Base-by-base conservation (phyloP, 2,329 filamentous ascomycete genomes). In the Ophiobolus disseminans region DNA sequence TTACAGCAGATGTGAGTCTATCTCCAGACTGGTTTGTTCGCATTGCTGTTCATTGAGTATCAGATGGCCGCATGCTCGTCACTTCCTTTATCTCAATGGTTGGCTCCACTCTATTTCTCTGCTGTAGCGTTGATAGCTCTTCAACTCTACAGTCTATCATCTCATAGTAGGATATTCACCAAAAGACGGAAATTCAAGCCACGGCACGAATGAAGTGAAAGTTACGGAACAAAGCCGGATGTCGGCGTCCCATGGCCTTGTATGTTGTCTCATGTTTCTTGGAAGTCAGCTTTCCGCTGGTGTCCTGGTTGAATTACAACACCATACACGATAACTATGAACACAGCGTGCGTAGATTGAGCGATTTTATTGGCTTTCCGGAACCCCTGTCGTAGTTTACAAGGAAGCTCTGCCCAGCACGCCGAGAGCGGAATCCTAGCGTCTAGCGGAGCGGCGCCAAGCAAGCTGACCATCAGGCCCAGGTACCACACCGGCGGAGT, bases 361-460 rank as follows among this genome's bases (percentile, higher is more conserved):
- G 14, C 19, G 7, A 17, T 48, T 30, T 48, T 25, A 58, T 59
- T 63, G 58, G 58, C 26, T 53, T 45, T 21, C 36, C 34, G 32
- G 30, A 19, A 47, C 13, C 30, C 32, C 28, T 45, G 30, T 14
- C 40, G n/a, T 7, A 21, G 16, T 5, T 11, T 28, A 10, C 30
- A 36, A 16, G 38, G 26, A 45, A 40, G 28, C 35, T 36, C 26
- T 41, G 48, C 46, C 42, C 28, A 56, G 50, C 28, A 10, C 45
- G 40, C 40, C 48, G 16, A 58, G 51, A 48, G 57, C 57, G 58
- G 58, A 60, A 42, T 23, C 17, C 40, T 52, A 48, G 22, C 34
- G 25, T 45, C 48, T 48, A 48, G 53, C 55, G 41, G 47, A 49
- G 34, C 41, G 56, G 52, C 55, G 56, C 57, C 59, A 58, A 62